phyloP scores from a whole-genome alignment of 2,329 filamentous ascomycete species.

The Chaetothyriales sp. region DNA sequence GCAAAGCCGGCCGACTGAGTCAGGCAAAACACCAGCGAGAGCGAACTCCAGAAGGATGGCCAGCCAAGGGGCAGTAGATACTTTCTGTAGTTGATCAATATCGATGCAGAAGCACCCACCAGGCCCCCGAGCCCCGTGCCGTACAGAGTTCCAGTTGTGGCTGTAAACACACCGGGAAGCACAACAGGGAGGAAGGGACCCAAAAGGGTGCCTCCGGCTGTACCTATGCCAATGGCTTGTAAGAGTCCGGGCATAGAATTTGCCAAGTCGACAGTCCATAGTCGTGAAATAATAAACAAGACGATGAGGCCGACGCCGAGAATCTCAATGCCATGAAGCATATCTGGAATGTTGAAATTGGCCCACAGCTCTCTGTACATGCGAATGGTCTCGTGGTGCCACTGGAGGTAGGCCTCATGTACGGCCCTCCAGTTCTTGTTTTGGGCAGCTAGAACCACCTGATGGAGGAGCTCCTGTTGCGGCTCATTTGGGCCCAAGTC shows the following conservation, averaged over 20 bases:
- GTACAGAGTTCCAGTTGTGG: slow-evolving; percentile 19
- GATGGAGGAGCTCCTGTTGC: slow-evolving; percentile 5
- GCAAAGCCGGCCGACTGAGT: slow-evolving; percentile 86
- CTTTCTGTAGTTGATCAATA: slow-evolving; percentile 24
- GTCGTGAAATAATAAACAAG: slow-evolving; percentile 57
- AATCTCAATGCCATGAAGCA: slow-evolving; percentile 63
- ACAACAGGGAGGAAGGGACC: slow-evolving; percentile 15
- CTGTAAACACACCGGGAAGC: slow-evolving; percentile 6
- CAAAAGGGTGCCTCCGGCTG: slow-evolving; percentile 27
- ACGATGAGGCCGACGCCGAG: slow-evolving; percentile 52
- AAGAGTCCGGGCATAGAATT: slow-evolving; percentile 40
- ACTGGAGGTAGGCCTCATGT: slow-evolving; percentile 49
- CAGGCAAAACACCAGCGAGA: slow-evolving; percentile 65
- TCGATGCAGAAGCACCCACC: slow-evolving; percentile 21
- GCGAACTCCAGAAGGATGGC: slow-evolving; percentile 77
- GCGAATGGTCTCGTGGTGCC: slow-evolving; percentile 62
- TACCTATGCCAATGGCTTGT: slow-evolving; percentile 35
- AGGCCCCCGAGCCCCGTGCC: slow-evolving; percentile 32
- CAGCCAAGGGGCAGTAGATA: slow-evolving; percentile 19
- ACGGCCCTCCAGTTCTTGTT: slow-evolving; percentile 23
- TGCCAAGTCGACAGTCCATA: slow-evolving; percentile 37
- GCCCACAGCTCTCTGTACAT: slow-evolving; percentile 82
- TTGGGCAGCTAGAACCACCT: slow-evolving; percentile 20
- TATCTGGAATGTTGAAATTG: slow-evolving; percentile 73
- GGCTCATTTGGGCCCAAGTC: slow-evolving; percentile 9